Conservation (phyloP, 371 early-diverging fungal genomes). For the Mortierella sp. region DNA sequence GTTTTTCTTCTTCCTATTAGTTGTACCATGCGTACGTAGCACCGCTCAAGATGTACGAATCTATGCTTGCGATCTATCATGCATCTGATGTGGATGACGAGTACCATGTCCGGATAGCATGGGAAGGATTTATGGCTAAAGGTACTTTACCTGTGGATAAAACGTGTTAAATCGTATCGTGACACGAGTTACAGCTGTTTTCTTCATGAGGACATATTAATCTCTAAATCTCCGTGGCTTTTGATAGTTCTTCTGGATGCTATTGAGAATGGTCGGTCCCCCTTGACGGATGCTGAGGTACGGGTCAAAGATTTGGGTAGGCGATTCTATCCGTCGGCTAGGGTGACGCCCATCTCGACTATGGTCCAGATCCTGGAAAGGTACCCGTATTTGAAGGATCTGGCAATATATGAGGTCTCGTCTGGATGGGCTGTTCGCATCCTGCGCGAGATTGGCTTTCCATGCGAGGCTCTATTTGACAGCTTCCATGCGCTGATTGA, state of each 20-base stretch:
- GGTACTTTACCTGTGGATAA: conserved; percentile 32
- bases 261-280: conserved; percentile 38
- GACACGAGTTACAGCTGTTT: too few relatives aligned
- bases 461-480: conserved; percentile 51
- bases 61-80: conserved; percentile 69
- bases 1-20: conserved; percentile 34
- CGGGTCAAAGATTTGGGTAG: conserved; percentile 57
- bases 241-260: conserved; percentile 31
- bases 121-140: conserved; percentile 63
- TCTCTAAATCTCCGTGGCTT: not conserved
- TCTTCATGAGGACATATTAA: too few relatives aligned
- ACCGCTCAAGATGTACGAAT: conserved; percentile 69
- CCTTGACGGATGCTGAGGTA: conserved; percentile 44
- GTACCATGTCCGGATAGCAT: conserved; percentile 62
- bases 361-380: conserved; percentile 52
- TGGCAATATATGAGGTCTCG: conserved; percentile 19
- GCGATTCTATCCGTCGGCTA: conserved; percentile 62
- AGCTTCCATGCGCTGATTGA: conserved; percentile 50
- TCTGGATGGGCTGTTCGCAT: conserved; percentile 53
- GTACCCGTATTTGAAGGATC: conserved; percentile 44
- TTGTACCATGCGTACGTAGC: conserved; percentile 65
- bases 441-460: conserved; percentile 50
- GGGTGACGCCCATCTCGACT: conserved; percentile 51
- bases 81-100: conserved; percentile 67
- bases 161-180: too few relatives aligned